phyloP scores from a whole-genome alignment of 805 yeast species.

The Groenewaldozyma tartarivorans region DNA sequence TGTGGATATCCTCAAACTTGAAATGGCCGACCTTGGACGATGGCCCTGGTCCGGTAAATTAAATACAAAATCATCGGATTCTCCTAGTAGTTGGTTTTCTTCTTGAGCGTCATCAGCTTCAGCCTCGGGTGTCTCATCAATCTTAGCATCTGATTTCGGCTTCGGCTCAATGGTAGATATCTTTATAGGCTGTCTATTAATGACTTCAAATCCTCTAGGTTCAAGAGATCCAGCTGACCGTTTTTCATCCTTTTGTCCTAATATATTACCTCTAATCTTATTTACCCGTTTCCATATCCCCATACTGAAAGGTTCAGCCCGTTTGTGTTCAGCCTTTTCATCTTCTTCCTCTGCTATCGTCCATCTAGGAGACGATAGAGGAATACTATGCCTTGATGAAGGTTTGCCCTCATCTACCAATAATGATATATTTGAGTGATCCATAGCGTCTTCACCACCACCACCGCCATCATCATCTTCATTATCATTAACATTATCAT shows the following conservation, averaged over 20 bases:
- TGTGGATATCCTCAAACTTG: too few species aligned
- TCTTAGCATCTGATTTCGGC: too few species aligned
- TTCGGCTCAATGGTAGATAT: background rate
- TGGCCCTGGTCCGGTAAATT: too few species aligned
- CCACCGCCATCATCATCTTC: background rate
- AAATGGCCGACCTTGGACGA: too few species aligned
- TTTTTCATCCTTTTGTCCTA: background rate
- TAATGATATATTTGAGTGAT: too few species aligned
- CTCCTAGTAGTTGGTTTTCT: conserved; percentile 1
- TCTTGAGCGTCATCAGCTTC: conserved; percentile 1
- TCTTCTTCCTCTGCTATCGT: background rate
- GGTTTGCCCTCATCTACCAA: background rate
- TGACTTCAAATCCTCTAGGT: conserved; percentile 16
- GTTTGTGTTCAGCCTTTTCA: background rate
- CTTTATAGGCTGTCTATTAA: conserved; percentile 15
- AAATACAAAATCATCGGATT: too few species aligned
- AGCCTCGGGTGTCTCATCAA: too few species aligned
- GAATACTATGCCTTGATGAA: background rate
- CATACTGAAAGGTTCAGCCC: background rate
- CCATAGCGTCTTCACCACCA: background rate
- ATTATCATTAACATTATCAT: too few species aligned
- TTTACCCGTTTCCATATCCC: background rate
- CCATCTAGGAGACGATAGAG: too few species aligned
- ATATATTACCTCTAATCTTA: background rate
- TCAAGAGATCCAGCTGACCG: conserved; percentile 1